Evolutionary conservation across 2,329 filamentous ascomycete genomes (phyloP), one percentile per base, ranked within the genome.

Genomic region (Beauveria rudraprayagi): DNA sequence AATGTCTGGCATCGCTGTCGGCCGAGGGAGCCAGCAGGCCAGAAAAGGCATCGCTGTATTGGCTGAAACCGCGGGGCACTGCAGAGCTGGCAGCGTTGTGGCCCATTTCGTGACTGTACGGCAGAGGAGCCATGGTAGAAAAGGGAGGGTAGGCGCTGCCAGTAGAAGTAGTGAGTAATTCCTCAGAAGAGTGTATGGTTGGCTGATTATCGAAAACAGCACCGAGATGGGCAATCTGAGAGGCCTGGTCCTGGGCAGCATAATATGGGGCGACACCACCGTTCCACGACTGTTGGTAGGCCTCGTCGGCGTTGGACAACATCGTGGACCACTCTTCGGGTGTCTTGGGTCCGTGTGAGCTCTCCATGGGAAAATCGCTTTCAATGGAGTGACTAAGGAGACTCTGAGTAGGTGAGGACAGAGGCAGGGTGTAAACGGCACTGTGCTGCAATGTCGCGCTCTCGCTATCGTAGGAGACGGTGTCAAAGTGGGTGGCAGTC

Each of bases 341-440:
- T 2, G 77, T 77, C 30, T 69, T 67, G 10, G 75, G 76, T n/a
- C 70, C 68, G 54, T 68, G 59, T 14, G 55, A 64, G 59, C 70
- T 40, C 14, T 62, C 68, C 56, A 70, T 69, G 56, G 69, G 72
- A 26, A 70, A 69, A 56, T 79, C 76, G 60, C 71, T 72, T n/a
- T 78, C 75, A 5, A 72, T 67, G 3, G 69, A 70, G 17, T 76
- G 76, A 43, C 76, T 78, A 24, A 70, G 68, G 28, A 67, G 69
- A 56, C 71, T 73, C 61, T 74, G 72, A 60, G 72, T 73, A 0
- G 70, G 70, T 24, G 75, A 75, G 5, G 73, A 71, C 17, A 70
- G 69, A 30, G 73, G 70, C 14, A 74, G 74, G 19, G 73, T 77
- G 14, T 72, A 72, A 8, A 76, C 74, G 8, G 76, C 76, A 34